A percentile compares a stretch with the other conserved stretches of the same genome.
Evolutionary conservation across 176 grass and related monocot genomes (phyloP).

Genomic region (Dendrocalamus sinicus): DNA sequence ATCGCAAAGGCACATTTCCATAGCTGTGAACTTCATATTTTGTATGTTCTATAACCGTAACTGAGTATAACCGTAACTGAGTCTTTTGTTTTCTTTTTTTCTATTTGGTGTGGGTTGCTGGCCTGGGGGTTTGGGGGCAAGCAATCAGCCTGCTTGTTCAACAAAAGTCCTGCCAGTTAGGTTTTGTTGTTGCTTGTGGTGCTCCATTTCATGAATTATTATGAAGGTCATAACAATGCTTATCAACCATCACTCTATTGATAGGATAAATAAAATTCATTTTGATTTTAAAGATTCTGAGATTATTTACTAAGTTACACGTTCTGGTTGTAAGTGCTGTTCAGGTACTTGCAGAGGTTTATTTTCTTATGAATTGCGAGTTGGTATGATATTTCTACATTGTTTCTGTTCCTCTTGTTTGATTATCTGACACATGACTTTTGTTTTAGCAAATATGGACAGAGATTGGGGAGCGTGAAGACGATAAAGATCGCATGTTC

Average conservation of each 20-base stretch:
- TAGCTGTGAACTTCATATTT: conserved; percentile 19
- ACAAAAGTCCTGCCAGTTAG: background rate
- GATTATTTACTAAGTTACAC: background rate
- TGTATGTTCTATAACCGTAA: conserved; percentile 11
- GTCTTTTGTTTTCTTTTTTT: background rate
- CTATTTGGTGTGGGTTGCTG: background rate
- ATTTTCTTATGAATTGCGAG: conserved; percentile 8
- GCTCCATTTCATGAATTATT: conserved; percentile 13
- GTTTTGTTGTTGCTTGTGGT: conserved; percentile 18
- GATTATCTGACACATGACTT: conserved; percentile 34
- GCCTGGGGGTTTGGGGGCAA: background rate
- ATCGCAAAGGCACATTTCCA: background rate
- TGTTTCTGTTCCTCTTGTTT: conserved; percentile 18
- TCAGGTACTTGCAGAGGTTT: background rate
- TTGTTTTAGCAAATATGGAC: conserved; percentile 80
- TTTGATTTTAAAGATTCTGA: conserved; percentile 17
- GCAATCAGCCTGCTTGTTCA: conserved; percentile 37
- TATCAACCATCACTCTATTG: background rate
- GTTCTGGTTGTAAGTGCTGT: background rate
- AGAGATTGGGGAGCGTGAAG: conserved; percentile 87
- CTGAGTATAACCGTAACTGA: background rate
- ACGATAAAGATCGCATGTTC: conserved; percentile 90
- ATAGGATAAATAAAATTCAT: background rate
- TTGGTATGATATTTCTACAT: background rate
- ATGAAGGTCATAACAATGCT: background rate